phyloP scores from a whole-genome alignment of 345 rosid species.

The Murraya koenigii region DNA sequence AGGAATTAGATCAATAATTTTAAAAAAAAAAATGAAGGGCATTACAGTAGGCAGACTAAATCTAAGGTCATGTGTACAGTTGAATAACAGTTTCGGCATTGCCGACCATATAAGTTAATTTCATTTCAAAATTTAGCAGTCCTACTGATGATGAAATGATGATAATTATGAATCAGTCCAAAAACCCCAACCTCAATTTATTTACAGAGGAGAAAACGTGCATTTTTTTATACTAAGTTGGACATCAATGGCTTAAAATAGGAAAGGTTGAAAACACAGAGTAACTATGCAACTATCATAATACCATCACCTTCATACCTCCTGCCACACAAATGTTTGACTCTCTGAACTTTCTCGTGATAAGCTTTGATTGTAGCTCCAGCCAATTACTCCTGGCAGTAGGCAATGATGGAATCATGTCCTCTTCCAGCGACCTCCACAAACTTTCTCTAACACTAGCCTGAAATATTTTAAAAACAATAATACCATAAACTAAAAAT shows the following conservation, averaged over 20 bases:
- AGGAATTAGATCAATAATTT: neutral
- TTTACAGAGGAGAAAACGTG: neutral
- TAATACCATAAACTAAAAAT: conserved; percentile 11
- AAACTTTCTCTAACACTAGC: conserved; percentile 66
- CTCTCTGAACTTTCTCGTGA: conserved; percentile 60
- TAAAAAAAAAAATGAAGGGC: neutral
- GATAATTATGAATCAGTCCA: neutral
- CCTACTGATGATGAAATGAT: neutral
- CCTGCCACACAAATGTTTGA: conserved; percentile 93
- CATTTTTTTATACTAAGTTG: neutral
- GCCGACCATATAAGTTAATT: neutral
- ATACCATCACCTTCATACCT: conserved; percentile 66
- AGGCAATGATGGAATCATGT: conserved; percentile 72
- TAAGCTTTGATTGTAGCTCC: conserved; percentile 81
- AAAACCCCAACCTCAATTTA: neutral
- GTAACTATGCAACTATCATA: conserved; percentile 11
- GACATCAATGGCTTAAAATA: neutral
- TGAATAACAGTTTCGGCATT: neutral
- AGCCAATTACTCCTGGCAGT: conserved; percentile 84
- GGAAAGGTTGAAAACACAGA: neutral
- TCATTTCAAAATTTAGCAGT: neutral
- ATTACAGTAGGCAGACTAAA: neutral
- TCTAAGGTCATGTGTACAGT: neutral
- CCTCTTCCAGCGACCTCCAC: conserved; percentile 92
- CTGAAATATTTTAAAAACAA: conserved; percentile 35